Conservation (phyloP, 1,139 yeast species). For the Yamadazyma spencermartinsiae region DNA sequence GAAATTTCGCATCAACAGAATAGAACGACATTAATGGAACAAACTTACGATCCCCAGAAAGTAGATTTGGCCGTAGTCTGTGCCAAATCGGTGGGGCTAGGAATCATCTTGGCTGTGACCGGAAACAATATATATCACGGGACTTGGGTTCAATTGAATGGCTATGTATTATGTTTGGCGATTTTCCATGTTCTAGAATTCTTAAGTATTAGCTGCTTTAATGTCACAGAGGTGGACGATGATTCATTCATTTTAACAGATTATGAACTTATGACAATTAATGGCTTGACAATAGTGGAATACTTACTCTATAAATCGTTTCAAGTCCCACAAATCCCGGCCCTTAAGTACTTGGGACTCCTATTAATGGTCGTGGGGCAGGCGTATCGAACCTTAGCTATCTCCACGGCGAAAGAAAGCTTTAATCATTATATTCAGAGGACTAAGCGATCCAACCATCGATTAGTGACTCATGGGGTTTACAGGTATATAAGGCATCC, state of each 20-base stretch:
- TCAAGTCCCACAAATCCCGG: conserved; percentile 2
- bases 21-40: neutral
- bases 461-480: conserved; percentile 70
- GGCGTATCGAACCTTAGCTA: conserved; percentile 64
- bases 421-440: conserved; percentile 80
- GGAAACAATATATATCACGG: conserved; percentile 5
- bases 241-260: conserved; percentile 81
- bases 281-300: conserved; percentile 35
- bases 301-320: conserved; percentile 11
- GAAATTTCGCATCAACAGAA: neutral
- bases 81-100: conserved; percentile 34
- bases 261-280: conserved; percentile 68
- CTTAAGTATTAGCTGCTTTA: conserved; percentile 71
- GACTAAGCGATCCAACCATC: conserved; percentile 54
- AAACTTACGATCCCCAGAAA: conserved; percentile 26
- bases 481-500: conserved; percentile 78
- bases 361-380: conserved; percentile 61
- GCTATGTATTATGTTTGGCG: conserved; percentile 55
- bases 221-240: conserved; percentile 61
- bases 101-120: conserved; percentile 23
- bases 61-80: conserved; percentile 35
- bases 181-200: conserved; percentile 82
- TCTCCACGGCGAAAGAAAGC: conserved; percentile 86
- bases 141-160: conserved; percentile 9
- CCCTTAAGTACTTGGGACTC: conserved; percentile 42